Evolutionary conservation across 805 yeast genomes (phyloP).

Genomic region (Vanderwaltozyma tropicalis): DNA sequence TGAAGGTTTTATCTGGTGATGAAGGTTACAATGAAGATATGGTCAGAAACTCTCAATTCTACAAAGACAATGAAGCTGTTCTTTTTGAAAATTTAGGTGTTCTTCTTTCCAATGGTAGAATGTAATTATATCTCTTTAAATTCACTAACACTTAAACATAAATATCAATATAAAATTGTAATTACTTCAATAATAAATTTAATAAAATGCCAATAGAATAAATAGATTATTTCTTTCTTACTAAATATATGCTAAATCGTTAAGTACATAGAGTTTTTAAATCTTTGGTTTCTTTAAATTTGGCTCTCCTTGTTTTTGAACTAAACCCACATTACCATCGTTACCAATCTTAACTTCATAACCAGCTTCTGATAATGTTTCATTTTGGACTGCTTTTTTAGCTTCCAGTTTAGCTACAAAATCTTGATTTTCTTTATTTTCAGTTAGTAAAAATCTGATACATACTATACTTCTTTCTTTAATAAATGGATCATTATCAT

Average conservation of each 20-base stretch:
- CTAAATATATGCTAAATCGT: too few species aligned
- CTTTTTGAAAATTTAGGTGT: constrained; percentile 71
- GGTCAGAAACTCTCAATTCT: constrained; percentile 76
- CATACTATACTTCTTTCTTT: constrained; percentile 80
- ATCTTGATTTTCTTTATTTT: constrained; percentile 60
- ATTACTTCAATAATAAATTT: constrained; percentile 1
- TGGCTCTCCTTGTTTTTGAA: constrained; percentile 12
- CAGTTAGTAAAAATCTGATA: constrained; percentile 52
- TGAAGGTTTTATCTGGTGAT: constrained; percentile 81
- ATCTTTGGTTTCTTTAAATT: background rate
- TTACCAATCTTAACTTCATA: constrained; percentile 61
- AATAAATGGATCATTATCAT: constrained; percentile 78
- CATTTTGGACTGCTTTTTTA: constrained; percentile 47
- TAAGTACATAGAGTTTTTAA: background rate
- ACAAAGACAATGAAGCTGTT: constrained; percentile 53
- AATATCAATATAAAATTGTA: background rate
- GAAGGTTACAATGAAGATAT: constrained; percentile 82
- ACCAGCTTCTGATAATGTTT: constrained; percentile 59
- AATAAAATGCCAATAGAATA: too few species aligned
- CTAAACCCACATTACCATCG: constrained; percentile 53
- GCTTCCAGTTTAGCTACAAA: constrained; percentile 76
- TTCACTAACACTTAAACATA: background rate
- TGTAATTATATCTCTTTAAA: constrained; percentile 9
- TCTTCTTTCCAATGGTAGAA: constrained; percentile 39
- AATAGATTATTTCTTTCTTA: too few species aligned